phyloP scores from a whole-genome alignment of 306 rosid species.

The Quercus rubra region DNA sequence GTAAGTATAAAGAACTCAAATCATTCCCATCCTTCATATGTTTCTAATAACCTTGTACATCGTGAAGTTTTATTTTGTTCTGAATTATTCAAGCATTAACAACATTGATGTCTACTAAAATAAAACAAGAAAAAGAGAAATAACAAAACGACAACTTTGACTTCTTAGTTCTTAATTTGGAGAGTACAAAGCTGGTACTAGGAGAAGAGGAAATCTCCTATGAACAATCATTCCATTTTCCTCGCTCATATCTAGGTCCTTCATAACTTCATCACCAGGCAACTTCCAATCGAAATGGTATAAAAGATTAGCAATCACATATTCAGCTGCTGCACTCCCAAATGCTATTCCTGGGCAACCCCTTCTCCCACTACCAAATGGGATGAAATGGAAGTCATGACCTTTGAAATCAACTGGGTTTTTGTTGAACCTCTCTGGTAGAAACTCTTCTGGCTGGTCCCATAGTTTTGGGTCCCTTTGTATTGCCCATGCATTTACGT shows the following conservation, averaged over 20 bases:
- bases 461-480: slow-evolving; percentile 36
- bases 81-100: too few relatives aligned
- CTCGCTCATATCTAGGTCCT: not conserved
- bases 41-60: too few relatives aligned
- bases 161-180: not conserved
- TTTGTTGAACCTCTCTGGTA: slow-evolving; percentile 30
- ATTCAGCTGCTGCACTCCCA: slow-evolving; percentile 3
- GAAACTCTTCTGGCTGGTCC: slow-evolving; percentile 28
- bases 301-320: slow-evolving; percentile 10
- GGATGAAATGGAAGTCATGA: slow-evolving; percentile 20
- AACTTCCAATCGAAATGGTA: not conserved
- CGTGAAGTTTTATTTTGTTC: too few relatives aligned
- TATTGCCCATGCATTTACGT: slow-evolving; percentile 23
- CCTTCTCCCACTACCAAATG: slow-evolving; percentile 35
- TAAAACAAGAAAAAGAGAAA: too few relatives aligned
- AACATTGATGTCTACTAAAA: too few relatives aligned
- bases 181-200: not conserved
- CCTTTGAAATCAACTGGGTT: not conserved
- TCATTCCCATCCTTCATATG: too few relatives aligned
- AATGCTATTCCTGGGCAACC: slow-evolving; percentile 27
- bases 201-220: not conserved
- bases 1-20: too few relatives aligned
- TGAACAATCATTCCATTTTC: not conserved
- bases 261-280: not conserved
- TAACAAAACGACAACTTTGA: too few relatives aligned